A percentile compares a stretch with the other conserved stretches of the same genome.
phyloP scores from a whole-genome alignment of 257 asterid species.

The Echium plantagineum region DNA sequence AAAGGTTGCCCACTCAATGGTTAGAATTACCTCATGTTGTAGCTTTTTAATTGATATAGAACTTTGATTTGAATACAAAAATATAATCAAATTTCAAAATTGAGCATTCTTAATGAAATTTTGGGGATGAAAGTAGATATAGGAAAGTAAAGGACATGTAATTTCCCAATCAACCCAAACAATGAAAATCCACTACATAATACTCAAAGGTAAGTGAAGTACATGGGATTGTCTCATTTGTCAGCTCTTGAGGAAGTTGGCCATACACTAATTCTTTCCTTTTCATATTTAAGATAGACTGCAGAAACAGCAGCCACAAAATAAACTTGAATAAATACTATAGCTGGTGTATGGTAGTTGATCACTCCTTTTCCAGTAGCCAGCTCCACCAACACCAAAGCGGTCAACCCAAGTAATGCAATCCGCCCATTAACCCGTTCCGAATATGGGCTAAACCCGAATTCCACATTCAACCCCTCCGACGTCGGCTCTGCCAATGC shows the following conservation, averaged over 20 bases:
- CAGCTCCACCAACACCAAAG: slow-evolving; percentile 74
- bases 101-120: too few species aligned
- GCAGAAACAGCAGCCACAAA: slow-evolving; percentile 85
- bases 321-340: slow-evolving; percentile 65
- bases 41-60: too few species aligned
- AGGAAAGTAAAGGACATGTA: too few species aligned
- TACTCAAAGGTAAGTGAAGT: too few species aligned
- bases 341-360: slow-evolving; percentile 74
- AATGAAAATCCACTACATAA: background rate
- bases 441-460: slow-evolving; percentile 84
- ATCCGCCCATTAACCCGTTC: slow-evolving; percentile 77
- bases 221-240: too few species aligned
- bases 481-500: slow-evolving; percentile 55
- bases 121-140: too few species aligned
- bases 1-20: too few species aligned
- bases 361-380: slow-evolving; percentile 82
- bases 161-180: background rate
- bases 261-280: slow-evolving; percentile 75
- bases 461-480: slow-evolving; percentile 69
- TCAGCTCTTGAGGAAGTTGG: slow-evolving; percentile 19
- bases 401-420: slow-evolving; percentile 67
- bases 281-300: slow-evolving; percentile 63
- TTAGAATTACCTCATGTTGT: too few species aligned
- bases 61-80: too few species aligned
- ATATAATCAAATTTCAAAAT: too few species aligned